A percentile compares a stretch with the other conserved stretches of the same genome.
phyloP scores from a whole-genome alignment of 2,329 filamentous ascomycete genomes.

The Gliomastix tumulicola region DNA sequence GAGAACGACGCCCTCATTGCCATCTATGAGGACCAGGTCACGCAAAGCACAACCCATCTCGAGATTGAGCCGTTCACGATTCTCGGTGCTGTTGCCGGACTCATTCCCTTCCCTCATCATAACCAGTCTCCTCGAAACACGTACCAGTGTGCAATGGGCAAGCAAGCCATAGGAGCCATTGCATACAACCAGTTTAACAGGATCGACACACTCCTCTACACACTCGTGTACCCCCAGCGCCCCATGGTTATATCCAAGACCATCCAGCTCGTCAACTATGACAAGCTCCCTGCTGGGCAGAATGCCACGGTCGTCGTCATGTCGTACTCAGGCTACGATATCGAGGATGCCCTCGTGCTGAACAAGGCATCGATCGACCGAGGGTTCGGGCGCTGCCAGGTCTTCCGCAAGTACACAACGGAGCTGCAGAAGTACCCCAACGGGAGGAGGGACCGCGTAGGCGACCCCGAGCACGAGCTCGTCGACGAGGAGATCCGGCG shows the following conservation, averaged over 20 bases:
- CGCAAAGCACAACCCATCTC: constrained; percentile 78
- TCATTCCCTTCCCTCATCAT: constrained; percentile 97
- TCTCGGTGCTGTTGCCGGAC: constrained; percentile 85
- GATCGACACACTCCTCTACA: constrained; percentile 92
- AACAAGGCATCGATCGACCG: constrained; percentile 95
- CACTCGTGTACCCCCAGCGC: constrained; percentile 95
- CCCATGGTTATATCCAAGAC: constrained; percentile 97
- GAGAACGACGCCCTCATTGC: constrained; percentile 95
- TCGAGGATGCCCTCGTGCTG: constrained; percentile 92
- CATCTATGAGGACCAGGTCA: constrained; percentile 80
- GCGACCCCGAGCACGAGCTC: constrained; percentile 43
- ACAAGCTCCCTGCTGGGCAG: constrained; percentile 93
- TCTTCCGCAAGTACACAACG: constrained; percentile 90
- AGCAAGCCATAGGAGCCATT: constrained; percentile 97
- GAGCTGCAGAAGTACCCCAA: constrained; percentile 87
- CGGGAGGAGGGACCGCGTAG: constrained; percentile 61
- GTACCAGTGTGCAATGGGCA: constrained; percentile 99
- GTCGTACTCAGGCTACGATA: constrained; percentile 99
- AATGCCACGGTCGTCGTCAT: constrained; percentile 98
- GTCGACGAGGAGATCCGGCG: constrained; percentile 41
- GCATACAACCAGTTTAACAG: constrained; percentile 97
- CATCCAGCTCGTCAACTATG: constrained; percentile 93
- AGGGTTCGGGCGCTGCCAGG: constrained; percentile 93
- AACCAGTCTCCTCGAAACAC: constrained; percentile 98
- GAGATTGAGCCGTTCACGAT: constrained; percentile 99